Conservation (phyloP, 805 yeast species). For the Grigorovia humatica region DNA sequence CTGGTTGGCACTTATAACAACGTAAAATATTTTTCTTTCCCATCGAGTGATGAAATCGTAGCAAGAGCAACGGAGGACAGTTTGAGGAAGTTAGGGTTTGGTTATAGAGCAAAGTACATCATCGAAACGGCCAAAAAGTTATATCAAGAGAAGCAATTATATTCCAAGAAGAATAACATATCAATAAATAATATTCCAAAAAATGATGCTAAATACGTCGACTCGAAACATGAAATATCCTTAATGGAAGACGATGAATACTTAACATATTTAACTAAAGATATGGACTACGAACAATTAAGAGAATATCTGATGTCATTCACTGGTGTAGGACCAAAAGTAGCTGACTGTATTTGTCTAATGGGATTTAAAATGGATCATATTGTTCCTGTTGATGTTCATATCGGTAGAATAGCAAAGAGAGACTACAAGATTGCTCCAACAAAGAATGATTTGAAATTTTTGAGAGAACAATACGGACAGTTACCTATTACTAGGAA, state of each 20-base stretch:
- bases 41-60: slow-evolving; percentile 46
- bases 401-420: slow-evolving; percentile 80
- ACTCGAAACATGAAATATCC: slow-evolving; percentile 10
- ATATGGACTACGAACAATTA: slow-evolving; percentile 32
- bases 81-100: slow-evolving; percentile 50
- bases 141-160: slow-evolving; percentile 22
- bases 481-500: slow-evolving; percentile 20
- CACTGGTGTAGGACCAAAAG: slow-evolving; percentile 93
- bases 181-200: not conserved
- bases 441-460: slow-evolving; percentile 23
- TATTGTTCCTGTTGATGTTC: slow-evolving; percentile 92
- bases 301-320: slow-evolving; percentile 43
- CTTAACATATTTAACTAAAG: slow-evolving; percentile 29
- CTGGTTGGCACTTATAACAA: slow-evolving; percentile 45
- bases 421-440: slow-evolving; percentile 56
- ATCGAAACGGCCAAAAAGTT: slow-evolving; percentile 61
- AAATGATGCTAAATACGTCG: not conserved
- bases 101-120: slow-evolving; percentile 86
- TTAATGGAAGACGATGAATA: slow-evolving; percentile 25
- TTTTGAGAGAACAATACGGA: slow-evolving; percentile 20
- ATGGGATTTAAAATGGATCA: slow-evolving; percentile 61
- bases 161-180: not conserved
- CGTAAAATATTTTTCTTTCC: slow-evolving; percentile 59
- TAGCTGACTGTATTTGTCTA: slow-evolving; percentile 90
- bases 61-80: slow-evolving; percentile 33